A percentile compares a stretch with the other conserved stretches of the same genome.
Conservation (phyloP, 2,329 filamentous ascomycete species). For the Epichloe aotearoae region DNA sequence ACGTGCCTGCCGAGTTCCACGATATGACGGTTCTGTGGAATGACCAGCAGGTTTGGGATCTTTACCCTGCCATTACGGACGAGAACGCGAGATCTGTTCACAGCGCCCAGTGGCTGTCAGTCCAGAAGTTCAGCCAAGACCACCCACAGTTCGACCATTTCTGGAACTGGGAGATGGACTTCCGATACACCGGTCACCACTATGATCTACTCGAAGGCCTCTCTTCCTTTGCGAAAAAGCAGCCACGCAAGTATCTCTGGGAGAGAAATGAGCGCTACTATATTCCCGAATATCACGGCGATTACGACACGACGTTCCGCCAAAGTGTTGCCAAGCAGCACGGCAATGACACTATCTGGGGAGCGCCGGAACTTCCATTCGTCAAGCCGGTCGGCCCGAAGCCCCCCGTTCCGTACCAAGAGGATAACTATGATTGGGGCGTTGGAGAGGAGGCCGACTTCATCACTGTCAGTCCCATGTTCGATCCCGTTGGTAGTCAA, state of each 20-base stretch:
- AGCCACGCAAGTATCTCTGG: slow-evolving; percentile 61
- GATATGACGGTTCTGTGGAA: slow-evolving; percentile 64
- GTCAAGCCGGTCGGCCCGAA: slow-evolving; percentile 49
- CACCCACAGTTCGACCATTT: slow-evolving; percentile 70
- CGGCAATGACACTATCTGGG: slow-evolving; percentile 52
- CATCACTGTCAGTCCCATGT: slow-evolving; percentile 65
- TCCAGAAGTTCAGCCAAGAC: slow-evolving; percentile 63
- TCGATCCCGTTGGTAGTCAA: slow-evolving; percentile 57
- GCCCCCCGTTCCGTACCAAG: slow-evolving; percentile 45
- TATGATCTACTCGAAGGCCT: slow-evolving; percentile 65
- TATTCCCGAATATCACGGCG: slow-evolving; percentile 54
- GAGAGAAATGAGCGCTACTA: slow-evolving; percentile 62
- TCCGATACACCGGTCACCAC: slow-evolving; percentile 66
- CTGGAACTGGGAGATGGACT: slow-evolving; percentile 84
- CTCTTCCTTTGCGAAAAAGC: slow-evolving; percentile 46
- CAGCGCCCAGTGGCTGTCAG: slow-evolving; percentile 53
- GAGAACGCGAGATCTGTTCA: slow-evolving; percentile 40
- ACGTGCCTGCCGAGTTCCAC: slow-evolving; percentile 56
- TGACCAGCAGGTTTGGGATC: slow-evolving; percentile 56
- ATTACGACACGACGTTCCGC: slow-evolving; percentile 55
- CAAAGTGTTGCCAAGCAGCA: slow-evolving; percentile 42
- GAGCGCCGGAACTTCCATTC: slow-evolving; percentile 44
- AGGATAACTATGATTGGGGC: slow-evolving; percentile 64
- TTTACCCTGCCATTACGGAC: slow-evolving; percentile 65
- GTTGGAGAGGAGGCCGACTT: slow-evolving; percentile 64